Base-by-base conservation (phyloP, 202 grass and related monocot species). In the Brachypodium distachyon region DNA sequence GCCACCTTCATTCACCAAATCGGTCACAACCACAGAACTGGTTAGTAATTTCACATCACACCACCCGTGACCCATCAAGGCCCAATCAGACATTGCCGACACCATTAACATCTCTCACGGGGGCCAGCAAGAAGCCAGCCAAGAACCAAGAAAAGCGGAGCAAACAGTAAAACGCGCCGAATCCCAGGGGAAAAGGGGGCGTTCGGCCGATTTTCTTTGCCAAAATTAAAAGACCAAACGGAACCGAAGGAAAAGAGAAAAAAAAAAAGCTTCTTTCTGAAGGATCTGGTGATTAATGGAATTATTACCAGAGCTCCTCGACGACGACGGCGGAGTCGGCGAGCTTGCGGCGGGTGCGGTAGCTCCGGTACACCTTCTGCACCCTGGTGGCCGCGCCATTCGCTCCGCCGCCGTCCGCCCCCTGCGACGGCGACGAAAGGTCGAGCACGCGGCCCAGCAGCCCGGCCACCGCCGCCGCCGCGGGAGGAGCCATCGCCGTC, bases 231-330 rank as follows among this genome's bases (percentile, higher is more conserved):
- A 9, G 64, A 32, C 2, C 12, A 6, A 77, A 62, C 12, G 42
- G 57, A 63, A 0, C 12, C 6, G 61, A 14, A 17, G 65, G 67
- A 44, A 33, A 74, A 34, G 18, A 3, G 28, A 6, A 29, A 0
- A 27, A 22, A 16, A 17, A 43, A 16, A 29, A 25, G 21, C 23
- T 29, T 18, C 22, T 26, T 47, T 48, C 7, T 2, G 70, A 49
- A 44, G 66, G 51, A 58, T 70, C 61, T 36, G 48, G 10, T n/a
- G n/a, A n/a, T n/a, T n/a, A n/a, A n/a, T n/a, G n/a, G n/a, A n/a
- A n/a, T n/a, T n/a, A n/a, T 72, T 58, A 97, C 94, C 94, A 97
- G 63, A 94, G 91, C 88, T 92, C 94, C 77, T 97, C 94, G 60
- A 84, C 89, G 77, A 97, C 84, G 82, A 97, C 87, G 67, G 84